These are phyloP conservation scores for Globomyces pollinis-pini DNA, from an alignment of 192 early-diverging fungal genomes.

Conservation along the genomic window DNA sequence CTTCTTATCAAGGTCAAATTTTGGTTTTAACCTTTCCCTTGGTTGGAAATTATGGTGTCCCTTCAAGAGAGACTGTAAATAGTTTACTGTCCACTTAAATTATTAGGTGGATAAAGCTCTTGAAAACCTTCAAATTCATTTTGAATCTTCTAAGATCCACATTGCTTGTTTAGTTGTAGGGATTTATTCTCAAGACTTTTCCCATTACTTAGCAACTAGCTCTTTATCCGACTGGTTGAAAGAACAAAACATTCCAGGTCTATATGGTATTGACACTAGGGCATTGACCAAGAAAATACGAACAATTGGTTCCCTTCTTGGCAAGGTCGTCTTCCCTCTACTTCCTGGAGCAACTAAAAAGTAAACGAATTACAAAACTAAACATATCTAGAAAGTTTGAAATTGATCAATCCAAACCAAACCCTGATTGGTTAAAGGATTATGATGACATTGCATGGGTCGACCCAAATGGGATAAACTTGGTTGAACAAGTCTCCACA, in stretches of 20 bases:
- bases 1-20: slow-evolving; percentile 97
- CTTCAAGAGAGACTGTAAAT: slow-evolving; percentile 63
- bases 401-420: neutral
- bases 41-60: slow-evolving; percentile 97
- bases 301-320: slow-evolving; percentile 79
- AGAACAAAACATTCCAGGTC: slow-evolving; percentile 82
- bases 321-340: slow-evolving; percentile 87
- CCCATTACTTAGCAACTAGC: slow-evolving; percentile 83
- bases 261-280: slow-evolving; percentile 94
- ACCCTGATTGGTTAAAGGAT: slow-evolving; percentile 47
- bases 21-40: slow-evolving; percentile 96
- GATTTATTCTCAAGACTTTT: slow-evolving; percentile 83
- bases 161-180: slow-evolving; percentile 88
- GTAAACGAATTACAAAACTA: neutral
- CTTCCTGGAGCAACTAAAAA: neutral
- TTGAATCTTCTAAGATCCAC: slow-evolving; percentile 94
- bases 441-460: slow-evolving; percentile 82
- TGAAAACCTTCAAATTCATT: slow-evolving; percentile 85
- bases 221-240: slow-evolving; percentile 87
- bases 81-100: slow-evolving; percentile 2
- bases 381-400: neutral
- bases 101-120: slow-evolving; percentile 73
- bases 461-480: slow-evolving; percentile 88
- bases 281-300: slow-evolving; percentile 97
- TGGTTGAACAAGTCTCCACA: slow-evolving; percentile 93